These are phyloP conservation scores for Penicillium freii DNA, from an alignment of 2,329 filamentous ascomycete genomes.

Conservation along the genomic window DNA sequence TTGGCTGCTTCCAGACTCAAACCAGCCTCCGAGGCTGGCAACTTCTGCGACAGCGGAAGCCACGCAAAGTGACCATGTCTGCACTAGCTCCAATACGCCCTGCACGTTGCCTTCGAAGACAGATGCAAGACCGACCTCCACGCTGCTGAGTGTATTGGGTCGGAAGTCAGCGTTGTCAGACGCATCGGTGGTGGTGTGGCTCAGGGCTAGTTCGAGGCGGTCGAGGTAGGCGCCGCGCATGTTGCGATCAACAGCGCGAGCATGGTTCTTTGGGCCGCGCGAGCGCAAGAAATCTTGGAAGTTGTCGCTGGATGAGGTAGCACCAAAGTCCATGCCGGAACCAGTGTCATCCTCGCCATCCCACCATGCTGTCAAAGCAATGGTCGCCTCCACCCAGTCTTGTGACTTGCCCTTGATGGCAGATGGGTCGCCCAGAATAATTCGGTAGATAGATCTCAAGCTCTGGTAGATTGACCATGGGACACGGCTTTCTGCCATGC, in stretches of 20 bases:
- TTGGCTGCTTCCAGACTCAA: conserved; percentile 58
- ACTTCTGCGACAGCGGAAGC: conserved; percentile 78
- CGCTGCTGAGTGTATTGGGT: conserved; percentile 69
- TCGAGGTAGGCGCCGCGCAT: conserved; percentile 69
- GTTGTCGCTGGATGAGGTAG: conserved; percentile 22
- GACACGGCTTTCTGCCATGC: conserved; percentile 78
- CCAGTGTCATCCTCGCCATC: conserved; percentile 68
- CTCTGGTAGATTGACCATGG: conserved; percentile 90
- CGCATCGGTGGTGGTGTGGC: conserved; percentile 60
- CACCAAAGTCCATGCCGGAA: conserved; percentile 25
- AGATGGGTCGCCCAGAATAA: conserved; percentile 71
- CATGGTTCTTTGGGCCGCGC: conserved; percentile 38
- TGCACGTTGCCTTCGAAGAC: conserved; percentile 80
- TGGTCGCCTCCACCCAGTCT: conserved; percentile 87
- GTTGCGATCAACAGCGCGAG: conserved; percentile 48
- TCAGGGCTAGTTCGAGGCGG: conserved; percentile 69
- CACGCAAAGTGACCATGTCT: conserved; percentile 76
- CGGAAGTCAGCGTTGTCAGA: conserved; percentile 64
- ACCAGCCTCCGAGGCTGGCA: conserved; percentile 79
- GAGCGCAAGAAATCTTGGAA: conserved; percentile 25
- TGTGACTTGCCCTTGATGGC: conserved; percentile 75
- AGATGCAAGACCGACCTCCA: conserved; percentile 79
- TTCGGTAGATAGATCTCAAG: conserved; percentile 74
- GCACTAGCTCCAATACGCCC: conserved; percentile 69
- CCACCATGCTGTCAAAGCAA: conserved; percentile 89